These are phyloP conservation scores for Penicillium longicatenatum DNA, from an alignment of 495 filamentous ascomycete species.

Conservation along the genomic window DNA sequence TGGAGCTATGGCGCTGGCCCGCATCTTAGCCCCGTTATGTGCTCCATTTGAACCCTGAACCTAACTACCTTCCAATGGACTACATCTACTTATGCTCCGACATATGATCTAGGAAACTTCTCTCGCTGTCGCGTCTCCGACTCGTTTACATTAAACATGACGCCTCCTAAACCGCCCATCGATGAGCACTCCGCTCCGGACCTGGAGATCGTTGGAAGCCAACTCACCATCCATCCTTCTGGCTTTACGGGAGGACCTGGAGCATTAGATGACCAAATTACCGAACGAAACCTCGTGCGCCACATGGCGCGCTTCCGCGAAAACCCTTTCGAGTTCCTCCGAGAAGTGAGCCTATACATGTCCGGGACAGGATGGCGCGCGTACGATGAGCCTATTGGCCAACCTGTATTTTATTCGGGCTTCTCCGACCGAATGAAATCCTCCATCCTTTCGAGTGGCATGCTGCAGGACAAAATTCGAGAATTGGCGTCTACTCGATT, in stretches of 20 bases:
- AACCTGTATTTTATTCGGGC: conserved; percentile 89
- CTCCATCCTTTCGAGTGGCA: conserved; percentile 69
- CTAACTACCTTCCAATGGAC: conserved; percentile 1
- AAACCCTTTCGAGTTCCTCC: conserved; percentile 77
- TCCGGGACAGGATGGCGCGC: conserved; percentile 90
- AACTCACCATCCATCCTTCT: conserved; percentile 78
- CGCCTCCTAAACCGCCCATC: conserved; percentile 36
- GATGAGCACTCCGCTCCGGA: conserved; percentile 66
- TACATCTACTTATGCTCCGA: neutral
- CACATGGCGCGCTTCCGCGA: conserved; percentile 80
- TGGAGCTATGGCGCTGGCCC: conserved; percentile 26
- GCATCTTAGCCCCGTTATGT: conserved; percentile 1
- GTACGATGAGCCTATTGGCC: conserved; percentile 87
- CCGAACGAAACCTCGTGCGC: conserved; percentile 74
- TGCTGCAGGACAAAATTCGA: conserved; percentile 71
- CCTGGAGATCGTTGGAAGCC: conserved; percentile 76
- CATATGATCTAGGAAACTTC: neutral
- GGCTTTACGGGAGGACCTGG: conserved; percentile 57
- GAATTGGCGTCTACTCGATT: conserved; percentile 77
- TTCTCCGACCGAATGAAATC: conserved; percentile 89
- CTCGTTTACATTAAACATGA: conserved; percentile 27
- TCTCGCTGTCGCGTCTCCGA: neutral
- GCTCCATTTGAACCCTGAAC: neutral
- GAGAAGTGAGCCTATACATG: conserved; percentile 88
- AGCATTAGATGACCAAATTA: conserved; percentile 43